Conservation (phyloP, 208 protist species). For the Crithidia expoeki region DNA sequence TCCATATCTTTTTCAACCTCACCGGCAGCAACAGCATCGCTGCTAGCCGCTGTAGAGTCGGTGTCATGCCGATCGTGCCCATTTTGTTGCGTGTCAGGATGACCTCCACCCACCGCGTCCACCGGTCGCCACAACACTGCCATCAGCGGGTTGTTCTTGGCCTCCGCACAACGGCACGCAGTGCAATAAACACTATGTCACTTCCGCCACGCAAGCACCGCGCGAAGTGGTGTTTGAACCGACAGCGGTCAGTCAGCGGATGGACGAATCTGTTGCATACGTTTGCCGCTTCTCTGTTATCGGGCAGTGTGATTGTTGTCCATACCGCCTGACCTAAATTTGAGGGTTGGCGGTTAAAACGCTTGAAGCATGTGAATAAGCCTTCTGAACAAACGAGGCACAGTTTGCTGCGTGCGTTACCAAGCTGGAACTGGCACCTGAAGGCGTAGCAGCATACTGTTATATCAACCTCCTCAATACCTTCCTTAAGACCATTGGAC, state of each 20-base stretch:
- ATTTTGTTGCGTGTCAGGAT: neutral
- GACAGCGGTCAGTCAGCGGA: neutral
- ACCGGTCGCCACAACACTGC: conserved; percentile 3
- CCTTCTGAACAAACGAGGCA: conserved; percentile 11
- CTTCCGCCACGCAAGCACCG: neutral
- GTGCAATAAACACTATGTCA: conserved; percentile 3
- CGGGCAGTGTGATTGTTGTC: conserved; percentile 8
- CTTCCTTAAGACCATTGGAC: neutral
- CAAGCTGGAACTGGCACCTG: conserved; percentile 12
- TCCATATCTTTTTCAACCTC: neutral
- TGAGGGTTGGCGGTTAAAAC: too few species aligned
- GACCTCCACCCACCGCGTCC: neutral
- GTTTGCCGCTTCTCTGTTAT: neutral
- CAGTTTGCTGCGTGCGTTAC: neutral
- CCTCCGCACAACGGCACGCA: neutral
- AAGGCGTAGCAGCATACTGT: neutral
- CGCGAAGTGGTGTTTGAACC: neutral
- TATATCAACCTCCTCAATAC: neutral
- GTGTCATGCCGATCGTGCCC: neutral
- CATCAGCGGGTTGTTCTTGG: neutral
- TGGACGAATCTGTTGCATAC: neutral
- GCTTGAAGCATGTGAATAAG: neutral
- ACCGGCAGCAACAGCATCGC: too few species aligned
- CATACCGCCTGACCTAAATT: neutral
- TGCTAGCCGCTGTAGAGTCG: too few species aligned